Evolutionary conservation across 2,329 filamentous ascomycete species (phyloP), one percentile per base, ranked within the genome.

Genomic region (Sphaceloma murrayae): DNA sequence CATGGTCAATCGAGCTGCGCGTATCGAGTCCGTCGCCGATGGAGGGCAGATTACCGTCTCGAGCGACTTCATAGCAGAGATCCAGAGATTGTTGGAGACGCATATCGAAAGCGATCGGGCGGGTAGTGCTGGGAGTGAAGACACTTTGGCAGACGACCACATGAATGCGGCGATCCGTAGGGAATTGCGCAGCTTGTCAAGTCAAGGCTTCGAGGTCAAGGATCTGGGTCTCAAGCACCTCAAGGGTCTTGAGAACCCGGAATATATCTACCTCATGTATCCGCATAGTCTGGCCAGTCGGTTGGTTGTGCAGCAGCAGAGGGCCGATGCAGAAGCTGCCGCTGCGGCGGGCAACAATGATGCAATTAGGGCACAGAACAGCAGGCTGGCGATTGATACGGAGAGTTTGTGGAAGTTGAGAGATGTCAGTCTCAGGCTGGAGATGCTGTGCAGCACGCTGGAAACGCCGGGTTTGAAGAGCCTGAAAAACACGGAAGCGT

Each of bases 1-100:
- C 10, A 98, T 98, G 87, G 91, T 98, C 57, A 98, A 98, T 66
- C 88, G 93, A 58, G 86, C 91, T 1, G 83, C 91, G 11, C 83
- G 91, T 66, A 94, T 98, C 52, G 91, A 86, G 5, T 82, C 85
- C 16, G 88, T 94, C 32, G 91, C 91, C 26, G 91, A 98, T 60
- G 91, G 91, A 49, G 91, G 91, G 1, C 89, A 98, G 61, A 95
- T 96, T 52, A 91, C 89, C 0, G 91, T 96, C 1, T 95, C 88
- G 1, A 87, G 87, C 1, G 91, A 98, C 62, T 96, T 96, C 64
- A 94, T 98, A 57, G 85, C 84, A 9, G 91, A 98, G 62, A 89
- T 96, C 45, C 86, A 94, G 59, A 78, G 87, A 30, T 91, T 86
- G 52, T 74, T 94, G 1, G 86, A 94, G 61, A 85, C 79, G 3